Evolutionary conservation across 2,329 filamentous ascomycete genomes (phyloP).

Genomic region (Madurella fahalii): DNA sequence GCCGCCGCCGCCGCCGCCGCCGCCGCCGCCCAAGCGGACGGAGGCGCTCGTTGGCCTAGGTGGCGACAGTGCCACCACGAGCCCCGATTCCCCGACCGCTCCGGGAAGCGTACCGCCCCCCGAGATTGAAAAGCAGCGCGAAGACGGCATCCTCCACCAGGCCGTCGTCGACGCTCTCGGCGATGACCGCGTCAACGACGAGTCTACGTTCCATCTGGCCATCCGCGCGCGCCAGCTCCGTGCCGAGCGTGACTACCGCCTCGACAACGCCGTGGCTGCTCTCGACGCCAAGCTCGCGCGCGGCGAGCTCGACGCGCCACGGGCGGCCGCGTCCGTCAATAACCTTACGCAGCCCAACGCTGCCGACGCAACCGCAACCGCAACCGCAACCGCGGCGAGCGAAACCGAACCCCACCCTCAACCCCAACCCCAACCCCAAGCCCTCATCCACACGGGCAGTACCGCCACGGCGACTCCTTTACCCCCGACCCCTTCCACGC

Average conservation of each 20-base stretch:
- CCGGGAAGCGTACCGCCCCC: background rate
- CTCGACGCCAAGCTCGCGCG: constrained; percentile 28
- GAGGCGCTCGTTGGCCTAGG: constrained; percentile 32
- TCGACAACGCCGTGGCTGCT: constrained; percentile 20
- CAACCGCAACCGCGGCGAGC: background rate
- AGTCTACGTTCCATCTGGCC: constrained; percentile 60
- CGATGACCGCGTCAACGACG: constrained; percentile 65
- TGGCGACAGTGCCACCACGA: background rate
- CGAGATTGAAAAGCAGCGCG: constrained; percentile 50
- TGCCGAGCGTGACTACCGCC: constrained; percentile 49
- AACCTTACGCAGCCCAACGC: background rate
- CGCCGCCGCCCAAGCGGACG: constrained; percentile 18
- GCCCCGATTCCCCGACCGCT: background rate
- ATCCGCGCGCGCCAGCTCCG: constrained; percentile 57
- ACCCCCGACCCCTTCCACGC: background rate
- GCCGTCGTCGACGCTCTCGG: constrained; percentile 63
- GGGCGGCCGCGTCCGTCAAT: background rate
- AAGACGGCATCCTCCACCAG: constrained; percentile 58
- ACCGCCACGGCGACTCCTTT: background rate
- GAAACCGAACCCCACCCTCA: background rate
- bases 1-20: constrained; percentile 3
- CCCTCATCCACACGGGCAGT: background rate
- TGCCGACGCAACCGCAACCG: background rate
- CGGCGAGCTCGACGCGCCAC: constrained; percentile 25
- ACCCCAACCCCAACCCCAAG: background rate